Evolutionary conservation across 495 filamentous ascomycete genomes (phyloP), one percentile per base, ranked within the genome.

Genomic region (Penicillium cosmopolitanum): DNA sequence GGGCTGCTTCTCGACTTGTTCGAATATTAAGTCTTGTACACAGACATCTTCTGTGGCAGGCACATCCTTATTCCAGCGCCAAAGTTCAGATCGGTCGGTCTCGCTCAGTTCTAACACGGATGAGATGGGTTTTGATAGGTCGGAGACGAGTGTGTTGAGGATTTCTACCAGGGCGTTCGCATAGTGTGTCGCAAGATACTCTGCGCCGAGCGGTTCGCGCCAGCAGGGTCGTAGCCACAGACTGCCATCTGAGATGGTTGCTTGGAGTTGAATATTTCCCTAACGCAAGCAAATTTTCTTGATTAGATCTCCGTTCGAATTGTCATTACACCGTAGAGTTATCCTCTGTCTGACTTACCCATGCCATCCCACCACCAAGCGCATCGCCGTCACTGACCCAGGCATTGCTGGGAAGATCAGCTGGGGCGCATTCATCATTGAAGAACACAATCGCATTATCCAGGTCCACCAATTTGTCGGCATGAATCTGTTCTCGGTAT

Each of bases 11-110:
- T 55, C 57, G 9, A 73, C 70, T 36, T 76, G 74, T 38, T 77
- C 63, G 1, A 63, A 53, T 35, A 86, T 68, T 25, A 83, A 56
- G 0, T 80, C 74, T 58, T 85, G 79, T 53, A 83, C 73, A 59
- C 77, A 81, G 42, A 72, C 66, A 53, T 68, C 64, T 52, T 71
- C 66, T 1, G 67, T 56, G 4, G 69, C 65, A 23, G 72, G 74
- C 6, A 75, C 50, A 11, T 58, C 23, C 35, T 70, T 60, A 47
- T 79, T 77, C 69, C 71, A 72, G 2, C 64, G 28, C 73, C 70
- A 73, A 33, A 78, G 67, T 21, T 67, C 63, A 13, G 67, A 33
- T 35, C 77, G 28, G 50, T 78, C 76, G 25, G 54, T 53, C 21
- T 48, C 48, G 5, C 65, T 73, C 1, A 69, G 66, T 2, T 57